Percentiles rank a stretch among this genome's conserved stretches.
phyloP scores from a whole-genome alignment of 768 basidiomycete genomes.

The Serendipita sp. region DNA sequence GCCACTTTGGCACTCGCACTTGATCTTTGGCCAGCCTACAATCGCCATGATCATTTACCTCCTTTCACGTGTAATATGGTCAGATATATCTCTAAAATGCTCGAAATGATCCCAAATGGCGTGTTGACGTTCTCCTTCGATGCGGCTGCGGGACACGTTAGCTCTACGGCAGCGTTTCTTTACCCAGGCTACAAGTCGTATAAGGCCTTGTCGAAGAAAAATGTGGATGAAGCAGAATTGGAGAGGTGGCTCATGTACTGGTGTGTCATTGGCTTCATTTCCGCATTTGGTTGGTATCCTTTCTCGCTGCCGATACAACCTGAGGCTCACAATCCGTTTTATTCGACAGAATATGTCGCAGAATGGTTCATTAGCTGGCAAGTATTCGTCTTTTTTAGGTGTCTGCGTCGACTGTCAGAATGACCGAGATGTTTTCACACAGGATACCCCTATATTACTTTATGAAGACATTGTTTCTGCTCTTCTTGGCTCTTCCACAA shows the following conservation, averaged over 20 bases:
- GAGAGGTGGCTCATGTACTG: slow-evolving; percentile 98
- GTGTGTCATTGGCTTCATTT: slow-evolving; percentile 25
- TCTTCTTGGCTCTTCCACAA: slow-evolving; percentile 83
- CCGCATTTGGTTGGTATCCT: background rate
- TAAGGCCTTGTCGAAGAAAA: slow-evolving; percentile 79
- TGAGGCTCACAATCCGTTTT: slow-evolving; percentile 45
- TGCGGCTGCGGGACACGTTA: slow-evolving; percentile 7
- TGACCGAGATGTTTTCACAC: slow-evolving; percentile 9
- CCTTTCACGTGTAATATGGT: background rate
- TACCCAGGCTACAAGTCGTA: slow-evolving; percentile 96
- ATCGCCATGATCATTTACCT: background rate
- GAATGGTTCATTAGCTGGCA: slow-evolving; percentile 84
- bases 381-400: slow-evolving; percentile 15
- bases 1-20: background rate
- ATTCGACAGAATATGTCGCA: slow-evolving; percentile 69
- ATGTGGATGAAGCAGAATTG: slow-evolving; percentile 66
- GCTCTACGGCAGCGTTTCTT: slow-evolving; percentile 57
- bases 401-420: slow-evolving; percentile 8
- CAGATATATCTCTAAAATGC: background rate
- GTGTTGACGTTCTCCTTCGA: slow-evolving; percentile 2
- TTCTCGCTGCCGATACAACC: slow-evolving; percentile 20
- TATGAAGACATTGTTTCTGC: slow-evolving; percentile 66
- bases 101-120: background rate
- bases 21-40: background rate
- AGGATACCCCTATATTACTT: slow-evolving; percentile 86